phyloP scores from a whole-genome alignment of 371 early-diverging fungal genomes.

The Mortierella sp. region DNA sequence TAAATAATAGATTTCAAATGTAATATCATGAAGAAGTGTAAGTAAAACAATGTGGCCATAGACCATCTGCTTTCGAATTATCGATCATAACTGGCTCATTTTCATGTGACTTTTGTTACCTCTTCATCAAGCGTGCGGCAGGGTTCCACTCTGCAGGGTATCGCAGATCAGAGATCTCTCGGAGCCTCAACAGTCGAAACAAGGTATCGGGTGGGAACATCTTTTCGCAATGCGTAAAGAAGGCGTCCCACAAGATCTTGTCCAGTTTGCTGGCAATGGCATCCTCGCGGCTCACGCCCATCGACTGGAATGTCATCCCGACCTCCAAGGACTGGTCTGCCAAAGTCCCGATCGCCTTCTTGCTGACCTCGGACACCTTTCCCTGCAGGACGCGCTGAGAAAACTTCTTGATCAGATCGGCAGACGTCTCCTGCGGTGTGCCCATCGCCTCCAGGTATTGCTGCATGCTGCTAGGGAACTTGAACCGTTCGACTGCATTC shows the following conservation, averaged over 20 bases:
- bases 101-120: slow-evolving; percentile 59
- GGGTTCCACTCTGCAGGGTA: slow-evolving; percentile 88
- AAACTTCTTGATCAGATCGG: slow-evolving; percentile 22
- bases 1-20: slow-evolving; percentile 36
- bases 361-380: slow-evolving; percentile 29
- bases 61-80: too few species aligned
- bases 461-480: slow-evolving; percentile 19
- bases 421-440: slow-evolving; percentile 20
- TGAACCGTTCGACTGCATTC: slow-evolving; percentile 34
- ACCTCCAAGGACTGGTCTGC: slow-evolving; percentile 39
- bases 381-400: slow-evolving; percentile 16
- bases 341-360: slow-evolving; percentile 25
- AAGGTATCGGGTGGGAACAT: slow-evolving; percentile 33
- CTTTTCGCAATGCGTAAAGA: slow-evolving; percentile 30
- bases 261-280: slow-evolving; percentile 36
- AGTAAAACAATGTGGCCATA: neutral
- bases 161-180: slow-evolving; percentile 79
- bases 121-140: slow-evolving; percentile 77
- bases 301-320: slow-evolving; percentile 53
- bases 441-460: slow-evolving; percentile 37
- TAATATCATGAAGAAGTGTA: too few species aligned
- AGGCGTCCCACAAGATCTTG: slow-evolving; percentile 43
- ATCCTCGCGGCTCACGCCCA: slow-evolving; percentile 48
- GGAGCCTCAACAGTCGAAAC: slow-evolving; percentile 56
- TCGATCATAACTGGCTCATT: too few species aligned